Percentiles rank a stretch among this genome's conserved stretches.
Evolutionary conservation across 1,284 basidiomycete genomes (phyloP).

Genomic region (Kalmanozyma brasiliensis): DNA sequence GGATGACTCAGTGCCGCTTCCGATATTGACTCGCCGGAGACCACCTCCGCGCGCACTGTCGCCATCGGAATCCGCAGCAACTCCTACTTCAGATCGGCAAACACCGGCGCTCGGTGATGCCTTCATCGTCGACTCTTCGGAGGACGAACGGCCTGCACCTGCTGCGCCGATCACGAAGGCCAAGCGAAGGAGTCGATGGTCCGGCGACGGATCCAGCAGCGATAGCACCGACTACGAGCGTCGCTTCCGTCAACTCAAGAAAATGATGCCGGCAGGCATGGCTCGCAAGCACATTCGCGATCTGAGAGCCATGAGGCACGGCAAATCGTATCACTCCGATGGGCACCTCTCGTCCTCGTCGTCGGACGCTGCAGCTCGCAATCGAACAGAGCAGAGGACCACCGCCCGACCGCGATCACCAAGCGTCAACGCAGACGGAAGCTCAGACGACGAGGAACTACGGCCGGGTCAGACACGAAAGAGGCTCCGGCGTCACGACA

Average conservation of each 20-base stretch:
- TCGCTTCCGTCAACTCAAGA: slow-evolving; percentile 60
- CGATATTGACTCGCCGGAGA: slow-evolving; percentile 16
- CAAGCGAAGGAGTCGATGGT: slow-evolving; percentile 45
- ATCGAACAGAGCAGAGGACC: background rate
- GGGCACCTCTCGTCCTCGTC: slow-evolving; percentile 48
- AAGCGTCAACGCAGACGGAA: background rate
- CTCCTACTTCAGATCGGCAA: too few species aligned
- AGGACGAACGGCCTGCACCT: slow-evolving; percentile 27
- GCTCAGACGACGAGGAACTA: slow-evolving; percentile 23
- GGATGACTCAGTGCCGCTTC: slow-evolving; percentile 8
- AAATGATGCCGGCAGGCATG: slow-evolving; percentile 65
- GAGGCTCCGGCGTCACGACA: slow-evolving; percentile 35
- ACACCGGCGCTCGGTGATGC: background rate
- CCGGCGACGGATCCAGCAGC: slow-evolving; percentile 34
- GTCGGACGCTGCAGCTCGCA: slow-evolving; percentile 4
- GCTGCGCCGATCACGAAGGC: background rate
- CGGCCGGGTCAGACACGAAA: slow-evolving; percentile 54
- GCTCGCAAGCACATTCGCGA: slow-evolving; percentile 64
- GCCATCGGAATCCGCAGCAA: slow-evolving; percentile 15
- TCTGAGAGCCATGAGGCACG: slow-evolving; percentile 62
- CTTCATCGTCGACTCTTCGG: slow-evolving; percentile 29
- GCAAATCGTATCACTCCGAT: slow-evolving; percentile 60
- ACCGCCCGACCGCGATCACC: background rate
- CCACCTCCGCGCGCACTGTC: slow-evolving; percentile 19
- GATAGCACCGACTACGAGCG: slow-evolving; percentile 63